Evolutionary conservation across 2,329 filamentous ascomycete genomes (phyloP).

Genomic region (Aureobasidium zeae): DNA sequence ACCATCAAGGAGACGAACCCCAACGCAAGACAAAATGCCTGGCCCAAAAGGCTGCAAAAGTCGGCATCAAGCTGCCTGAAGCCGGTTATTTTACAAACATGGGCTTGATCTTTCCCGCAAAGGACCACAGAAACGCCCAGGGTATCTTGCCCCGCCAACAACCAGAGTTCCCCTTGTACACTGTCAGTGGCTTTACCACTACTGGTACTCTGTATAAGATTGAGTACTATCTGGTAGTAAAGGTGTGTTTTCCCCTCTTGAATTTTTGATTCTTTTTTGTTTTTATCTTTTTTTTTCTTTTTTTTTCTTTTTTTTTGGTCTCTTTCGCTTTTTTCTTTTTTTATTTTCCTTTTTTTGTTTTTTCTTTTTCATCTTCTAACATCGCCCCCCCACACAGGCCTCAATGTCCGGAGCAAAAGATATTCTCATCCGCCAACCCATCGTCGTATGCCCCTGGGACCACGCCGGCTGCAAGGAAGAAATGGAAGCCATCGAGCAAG

Average conservation of each 20-base stretch:
- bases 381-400: constrained; percentile 56
- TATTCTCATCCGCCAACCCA: constrained; percentile 79
- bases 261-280: too few relatives aligned
- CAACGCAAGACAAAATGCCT: constrained; percentile 81
- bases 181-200: constrained; percentile 84
- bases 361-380: constrained; percentile 14
- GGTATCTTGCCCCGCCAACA: constrained; percentile 80
- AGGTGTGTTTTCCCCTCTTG: constrained; percentile 49
- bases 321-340: too few relatives aligned
- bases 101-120: constrained; percentile 80
- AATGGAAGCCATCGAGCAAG: constrained; percentile 96
- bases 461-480: constrained; percentile 95
- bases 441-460: constrained; percentile 91
- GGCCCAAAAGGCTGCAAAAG: constrained; percentile 69
- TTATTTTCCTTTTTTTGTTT: too few relatives aligned
- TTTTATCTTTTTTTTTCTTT: too few relatives aligned
- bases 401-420: constrained; percentile 81
- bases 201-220: constrained; percentile 94
- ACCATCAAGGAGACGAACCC: constrained; percentile 92
- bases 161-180: constrained; percentile 79
- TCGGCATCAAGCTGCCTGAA: constrained; percentile 80
- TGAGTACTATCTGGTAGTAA: constrained; percentile 90
- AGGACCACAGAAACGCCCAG: constrained; percentile 76
- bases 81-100: constrained; percentile 89
- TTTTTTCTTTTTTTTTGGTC: too few relatives aligned